phyloP scores from a whole-genome alignment of 306 rosid species.

The Senna siamea region DNA sequence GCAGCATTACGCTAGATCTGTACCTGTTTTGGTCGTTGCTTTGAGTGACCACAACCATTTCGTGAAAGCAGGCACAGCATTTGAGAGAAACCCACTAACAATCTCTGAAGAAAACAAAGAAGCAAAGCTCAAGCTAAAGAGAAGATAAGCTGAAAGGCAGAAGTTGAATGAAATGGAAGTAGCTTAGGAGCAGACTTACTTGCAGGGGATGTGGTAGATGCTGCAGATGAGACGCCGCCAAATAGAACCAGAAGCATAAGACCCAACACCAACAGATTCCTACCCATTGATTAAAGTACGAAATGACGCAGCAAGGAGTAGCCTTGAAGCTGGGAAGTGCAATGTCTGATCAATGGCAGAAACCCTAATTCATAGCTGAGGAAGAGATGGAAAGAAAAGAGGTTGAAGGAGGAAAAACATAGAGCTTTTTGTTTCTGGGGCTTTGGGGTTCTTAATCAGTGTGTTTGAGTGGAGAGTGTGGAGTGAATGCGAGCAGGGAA shows the following conservation, averaged over 20 bases:
- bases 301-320: conserved; percentile 29
- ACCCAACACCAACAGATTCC: conserved; percentile 40
- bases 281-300: conserved; percentile 52
- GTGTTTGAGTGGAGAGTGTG: conserved; percentile 40
- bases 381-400: conserved; percentile 2
- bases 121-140: background rate
- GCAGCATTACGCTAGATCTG: conserved; percentile 51
- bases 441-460: conserved; percentile 28
- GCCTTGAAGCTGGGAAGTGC: conserved; percentile 30
- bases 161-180: too few relatives aligned
- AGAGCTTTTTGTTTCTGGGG: background rate
- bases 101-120: conserved; percentile 56
- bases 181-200: conserved; percentile 51
- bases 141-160: background rate
- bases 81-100: conserved; percentile 68
- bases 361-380: conserved; percentile 53
- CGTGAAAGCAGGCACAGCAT: conserved; percentile 65
- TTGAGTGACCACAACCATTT: conserved; percentile 86
- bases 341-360: conserved; percentile 49
- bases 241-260: conserved; percentile 53
- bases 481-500: conserved; percentile 35
- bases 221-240: conserved; percentile 55
- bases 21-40: conserved; percentile 74
- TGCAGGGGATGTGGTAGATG: conserved; percentile 60
- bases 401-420: conserved; percentile 22